Percentiles rank a stretch among this genome's conserved stretches.
Evolutionary conservation across 805 yeast species (phyloP).

Genomic region (Saccharomycopsis fodiens): DNA sequence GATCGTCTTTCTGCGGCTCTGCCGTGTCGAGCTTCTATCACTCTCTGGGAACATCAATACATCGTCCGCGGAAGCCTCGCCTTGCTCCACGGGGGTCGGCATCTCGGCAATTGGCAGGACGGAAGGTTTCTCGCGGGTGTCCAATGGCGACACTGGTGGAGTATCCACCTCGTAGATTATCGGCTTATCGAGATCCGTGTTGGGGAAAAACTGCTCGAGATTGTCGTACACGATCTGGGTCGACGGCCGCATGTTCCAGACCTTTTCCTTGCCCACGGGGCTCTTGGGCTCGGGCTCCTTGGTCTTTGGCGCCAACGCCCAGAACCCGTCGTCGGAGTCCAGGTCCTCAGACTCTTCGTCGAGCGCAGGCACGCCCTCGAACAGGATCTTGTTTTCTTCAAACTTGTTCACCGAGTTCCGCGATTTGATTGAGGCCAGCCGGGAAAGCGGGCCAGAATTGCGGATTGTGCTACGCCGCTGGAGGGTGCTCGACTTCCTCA

Average conservation of each 20-base stretch:
- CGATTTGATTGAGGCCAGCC: constrained; percentile 23
- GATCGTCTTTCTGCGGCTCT: constrained; percentile 77
- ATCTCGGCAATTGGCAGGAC: constrained; percentile 18
- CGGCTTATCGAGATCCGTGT: constrained; percentile 86
- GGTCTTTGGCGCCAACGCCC: constrained; percentile 43
- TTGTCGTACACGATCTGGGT: constrained; percentile 90
- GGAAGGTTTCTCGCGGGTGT: constrained; percentile 21
- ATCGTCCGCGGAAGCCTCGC: constrained; percentile 13
- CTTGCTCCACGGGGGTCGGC: not conserved
- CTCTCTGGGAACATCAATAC: constrained; percentile 26
- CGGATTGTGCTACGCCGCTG: constrained; percentile 2
- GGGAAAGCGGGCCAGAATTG: not conserved
- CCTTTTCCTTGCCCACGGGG: constrained; percentile 13
- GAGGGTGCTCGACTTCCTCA: constrained; percentile 8
- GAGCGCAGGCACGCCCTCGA: constrained; percentile 63
- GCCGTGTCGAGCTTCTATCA: constrained; percentile 28
- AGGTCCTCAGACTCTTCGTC: constrained; percentile 28
- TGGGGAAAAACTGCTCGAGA: constrained; percentile 86
- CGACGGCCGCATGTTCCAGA: constrained; percentile 84
- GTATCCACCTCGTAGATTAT: constrained; percentile 65
- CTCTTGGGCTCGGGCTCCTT: constrained; percentile 1
- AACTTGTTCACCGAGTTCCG: constrained; percentile 44
- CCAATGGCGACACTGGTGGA: constrained; percentile 48
- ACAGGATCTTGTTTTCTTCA: constrained; percentile 63
- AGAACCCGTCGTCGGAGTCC: constrained; percentile 46